A percentile compares a stretch with the other conserved stretches of the same genome.
phyloP scores from a whole-genome alignment of 352 stramenopile species.

The Phytopythium sindhum region DNA sequence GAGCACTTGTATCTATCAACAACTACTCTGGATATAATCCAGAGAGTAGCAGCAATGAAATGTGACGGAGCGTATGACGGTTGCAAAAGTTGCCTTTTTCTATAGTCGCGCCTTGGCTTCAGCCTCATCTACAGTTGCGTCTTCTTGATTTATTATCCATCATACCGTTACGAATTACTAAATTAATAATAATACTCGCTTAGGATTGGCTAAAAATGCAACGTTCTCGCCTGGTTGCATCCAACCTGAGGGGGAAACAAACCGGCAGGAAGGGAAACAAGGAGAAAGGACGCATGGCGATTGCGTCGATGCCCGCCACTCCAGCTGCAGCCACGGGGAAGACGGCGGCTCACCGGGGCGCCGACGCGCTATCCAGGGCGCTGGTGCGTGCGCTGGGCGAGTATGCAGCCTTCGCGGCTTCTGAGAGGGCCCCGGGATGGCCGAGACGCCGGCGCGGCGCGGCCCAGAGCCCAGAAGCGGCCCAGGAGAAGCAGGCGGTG shows the following conservation, averaged over 20 bases:
- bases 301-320: not conserved
- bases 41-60: too few species aligned
- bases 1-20: too few species aligned
- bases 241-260: not conserved
- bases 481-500: slow-evolving; percentile 29
- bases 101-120: not conserved
- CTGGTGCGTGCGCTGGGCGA: slow-evolving; percentile 61
- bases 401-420: slow-evolving; percentile 36
- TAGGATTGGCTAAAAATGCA: not conserved
- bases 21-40: too few species aligned
- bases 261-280: not conserved
- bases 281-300: slow-evolving; percentile 4
- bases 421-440: slow-evolving; percentile 8
- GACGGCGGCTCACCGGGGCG: not conserved
- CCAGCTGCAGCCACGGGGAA: not conserved
- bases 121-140: not conserved
- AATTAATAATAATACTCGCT: not conserved
- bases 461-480: slow-evolving; percentile 2
- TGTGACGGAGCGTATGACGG: too few species aligned
- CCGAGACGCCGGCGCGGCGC: slow-evolving; percentile 14
- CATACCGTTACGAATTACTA: not conserved
- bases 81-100: not conserved
- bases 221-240: not conserved
- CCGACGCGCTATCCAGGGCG: slow-evolving; percentile 4
- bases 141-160: not conserved